phyloP scores from a whole-genome alignment of 163 green algal species.

The Picocystis sp. region DNA sequence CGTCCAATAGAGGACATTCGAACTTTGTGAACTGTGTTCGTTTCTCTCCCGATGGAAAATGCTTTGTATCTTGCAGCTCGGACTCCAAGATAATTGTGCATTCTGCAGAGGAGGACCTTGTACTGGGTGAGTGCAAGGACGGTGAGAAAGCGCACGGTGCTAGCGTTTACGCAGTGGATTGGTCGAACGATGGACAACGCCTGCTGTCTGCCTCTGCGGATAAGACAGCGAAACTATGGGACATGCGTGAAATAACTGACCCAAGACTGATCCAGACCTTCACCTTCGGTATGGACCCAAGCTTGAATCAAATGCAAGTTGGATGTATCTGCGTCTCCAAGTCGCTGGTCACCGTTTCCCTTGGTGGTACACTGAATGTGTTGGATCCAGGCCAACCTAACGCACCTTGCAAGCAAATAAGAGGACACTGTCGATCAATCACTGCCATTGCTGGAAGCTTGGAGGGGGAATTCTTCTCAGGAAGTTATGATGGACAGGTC shows the following conservation, averaged over 20 bases:
- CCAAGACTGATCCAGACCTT: slow-evolving; percentile 4
- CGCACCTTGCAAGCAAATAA: slow-evolving; percentile 5
- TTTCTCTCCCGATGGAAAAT: slow-evolving; percentile 23
- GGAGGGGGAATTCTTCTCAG: slow-evolving; percentile 11
- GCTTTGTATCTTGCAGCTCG: slow-evolving; percentile 15
- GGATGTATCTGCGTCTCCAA: slow-evolving; percentile 20
- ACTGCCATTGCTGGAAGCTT: slow-evolving; percentile 11
- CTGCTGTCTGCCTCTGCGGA: slow-evolving; percentile 22
- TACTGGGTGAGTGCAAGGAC: slow-evolving; percentile 5
- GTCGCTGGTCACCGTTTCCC: slow-evolving; percentile 19
- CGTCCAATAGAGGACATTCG: slow-evolving; percentile 12
- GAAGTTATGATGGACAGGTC: slow-evolving; percentile 19
- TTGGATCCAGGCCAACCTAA: slow-evolving; percentile 7
- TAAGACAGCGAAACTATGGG: slow-evolving; percentile 32
- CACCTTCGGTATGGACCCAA: slow-evolving; percentile 10
- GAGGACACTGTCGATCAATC: slow-evolving; percentile 18
- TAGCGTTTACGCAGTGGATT: slow-evolving; percentile 17
- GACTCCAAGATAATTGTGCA: slow-evolving; percentile 16
- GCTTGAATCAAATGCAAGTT: slow-evolving; percentile 23
- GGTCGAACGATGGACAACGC: slow-evolving; percentile 18
- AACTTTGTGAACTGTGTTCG: slow-evolving; percentile 34
- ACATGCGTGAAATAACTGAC: slow-evolving; percentile 10
- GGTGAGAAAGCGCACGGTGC: slow-evolving; percentile 15
- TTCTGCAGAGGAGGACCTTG: slow-evolving; percentile 9
- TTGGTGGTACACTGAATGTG: slow-evolving; percentile 23